These are phyloP conservation scores for Lepidium didymum DNA, from an alignment of 345 rosid genomes.

Conservation along the genomic window DNA sequence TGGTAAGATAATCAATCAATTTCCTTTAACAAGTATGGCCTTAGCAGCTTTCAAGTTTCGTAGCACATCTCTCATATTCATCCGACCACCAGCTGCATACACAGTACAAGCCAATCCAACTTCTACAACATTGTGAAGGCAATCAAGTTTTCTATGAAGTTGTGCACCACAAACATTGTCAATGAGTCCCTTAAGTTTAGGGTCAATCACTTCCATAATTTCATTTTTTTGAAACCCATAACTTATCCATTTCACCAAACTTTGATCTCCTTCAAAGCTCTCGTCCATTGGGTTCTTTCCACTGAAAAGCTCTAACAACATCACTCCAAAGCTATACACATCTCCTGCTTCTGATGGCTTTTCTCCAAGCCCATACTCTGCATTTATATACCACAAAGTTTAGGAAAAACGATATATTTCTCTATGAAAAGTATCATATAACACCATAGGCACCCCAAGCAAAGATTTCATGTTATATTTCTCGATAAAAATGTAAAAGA, in stretches of 20 bases:
- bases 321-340: slow-evolving; percentile 31
- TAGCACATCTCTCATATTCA: slow-evolving; percentile 37
- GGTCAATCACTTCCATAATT: slow-evolving; percentile 29
- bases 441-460: no score
- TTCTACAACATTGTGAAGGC: slow-evolving; percentile 29
- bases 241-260: slow-evolving; percentile 33
- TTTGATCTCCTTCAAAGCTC: slow-evolving; percentile 30
- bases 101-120: slow-evolving; percentile 38
- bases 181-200: slow-evolving; percentile 27
- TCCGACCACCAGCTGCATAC: slow-evolving; percentile 30
- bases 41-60: slow-evolving; percentile 24
- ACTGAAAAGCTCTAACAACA: slow-evolving; percentile 38
- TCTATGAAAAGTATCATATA: no score
- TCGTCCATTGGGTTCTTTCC: slow-evolving; percentile 39
- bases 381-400: not conserved
- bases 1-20: not conserved
- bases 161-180: slow-evolving; percentile 15
- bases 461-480: no score
- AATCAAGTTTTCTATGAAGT: slow-evolving; percentile 21
- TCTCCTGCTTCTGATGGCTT: slow-evolving; percentile 47
- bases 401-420: no score
- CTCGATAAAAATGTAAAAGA: no score
- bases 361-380: slow-evolving; percentile 47
- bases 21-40: not conserved
- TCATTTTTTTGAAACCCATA: slow-evolving; percentile 7